Conservation (phyloP, 257 asterid species). For the Solanum chilense region DNA sequence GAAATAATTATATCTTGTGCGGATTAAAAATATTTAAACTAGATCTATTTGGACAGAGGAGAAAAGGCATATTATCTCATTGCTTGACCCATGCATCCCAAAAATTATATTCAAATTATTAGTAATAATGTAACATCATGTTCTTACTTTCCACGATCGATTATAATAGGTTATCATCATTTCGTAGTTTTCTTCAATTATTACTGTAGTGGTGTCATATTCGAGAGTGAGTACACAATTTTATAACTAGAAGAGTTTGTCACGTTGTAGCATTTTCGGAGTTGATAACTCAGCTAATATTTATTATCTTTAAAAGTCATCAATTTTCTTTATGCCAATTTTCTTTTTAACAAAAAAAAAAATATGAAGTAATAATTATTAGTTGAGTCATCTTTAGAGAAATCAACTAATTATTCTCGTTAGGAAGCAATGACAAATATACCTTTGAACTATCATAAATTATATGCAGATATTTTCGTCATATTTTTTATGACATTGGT, state of each 20-base stretch:
- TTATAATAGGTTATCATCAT: background rate
- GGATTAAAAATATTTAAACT: background rate
- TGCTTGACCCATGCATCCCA: background rate
- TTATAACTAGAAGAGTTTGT: background rate
- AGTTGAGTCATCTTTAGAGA: background rate
- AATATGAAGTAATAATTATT: too few relatives aligned
- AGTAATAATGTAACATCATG: background rate
- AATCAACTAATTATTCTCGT: background rate
- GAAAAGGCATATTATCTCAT: background rate
- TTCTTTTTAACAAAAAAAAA: background rate
- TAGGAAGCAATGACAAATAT: too few relatives aligned
- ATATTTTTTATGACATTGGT: too few relatives aligned
- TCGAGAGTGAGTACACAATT: background rate
- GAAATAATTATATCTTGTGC: background rate
- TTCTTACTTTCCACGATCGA: background rate
- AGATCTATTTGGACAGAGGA: background rate
- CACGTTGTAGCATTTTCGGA: background rate
- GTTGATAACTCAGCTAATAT: background rate
- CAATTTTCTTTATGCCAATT: background rate
- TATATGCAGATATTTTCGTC: too few relatives aligned
- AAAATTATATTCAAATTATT: background rate
- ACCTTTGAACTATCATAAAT: too few relatives aligned
- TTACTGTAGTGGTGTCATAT: background rate
- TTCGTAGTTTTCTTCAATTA: background rate
- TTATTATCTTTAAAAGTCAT: background rate